phyloP scores from a whole-genome alignment of 202 grass and related monocot species.

The Zizania palustris region DNA sequence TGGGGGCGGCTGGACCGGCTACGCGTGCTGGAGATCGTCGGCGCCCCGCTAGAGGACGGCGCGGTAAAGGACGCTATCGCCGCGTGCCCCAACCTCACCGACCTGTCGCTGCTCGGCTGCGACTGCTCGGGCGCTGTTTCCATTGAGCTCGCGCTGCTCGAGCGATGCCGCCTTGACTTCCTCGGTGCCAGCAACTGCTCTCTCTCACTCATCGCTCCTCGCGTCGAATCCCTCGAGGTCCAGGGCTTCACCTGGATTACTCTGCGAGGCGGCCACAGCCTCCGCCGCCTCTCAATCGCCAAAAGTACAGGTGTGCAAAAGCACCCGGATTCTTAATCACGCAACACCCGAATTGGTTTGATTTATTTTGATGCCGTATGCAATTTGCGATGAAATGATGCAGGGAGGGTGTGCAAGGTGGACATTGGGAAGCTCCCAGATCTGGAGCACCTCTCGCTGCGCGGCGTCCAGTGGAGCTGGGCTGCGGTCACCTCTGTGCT shows the following conservation, averaged over 20 bases:
- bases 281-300: slow-evolving; percentile 69
- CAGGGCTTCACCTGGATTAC: slow-evolving; percentile 88
- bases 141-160: slow-evolving; percentile 57
- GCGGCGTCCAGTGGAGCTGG: slow-evolving; percentile 95
- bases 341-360: too few species aligned
- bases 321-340: background rate
- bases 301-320: slow-evolving; percentile 65
- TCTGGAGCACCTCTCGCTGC: slow-evolving; percentile 66
- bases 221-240: slow-evolving; percentile 65
- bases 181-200: slow-evolving; percentile 61
- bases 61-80: slow-evolving; percentile 60
- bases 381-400: slow-evolving; percentile 14
- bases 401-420: slow-evolving; percentile 77
- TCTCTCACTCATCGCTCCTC: slow-evolving; percentile 58
- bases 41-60: slow-evolving; percentile 64
- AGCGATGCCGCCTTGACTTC: slow-evolving; percentile 83
- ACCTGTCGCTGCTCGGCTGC: slow-evolving; percentile 80
- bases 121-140: slow-evolving; percentile 63
- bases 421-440: slow-evolving; percentile 70
- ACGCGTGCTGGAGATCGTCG: slow-evolving; percentile 78
- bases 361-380: background rate
- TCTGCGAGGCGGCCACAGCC: slow-evolving; percentile 54
- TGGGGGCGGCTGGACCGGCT: slow-evolving; percentile 62
- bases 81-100: slow-evolving; percentile 77
- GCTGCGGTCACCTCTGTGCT: slow-evolving; percentile 67